Evolutionary conservation across 163 green algal genomes (phyloP), one percentile per base, ranked within the genome.

Genomic region (Chlamydomonas reinhardtii): DNA sequence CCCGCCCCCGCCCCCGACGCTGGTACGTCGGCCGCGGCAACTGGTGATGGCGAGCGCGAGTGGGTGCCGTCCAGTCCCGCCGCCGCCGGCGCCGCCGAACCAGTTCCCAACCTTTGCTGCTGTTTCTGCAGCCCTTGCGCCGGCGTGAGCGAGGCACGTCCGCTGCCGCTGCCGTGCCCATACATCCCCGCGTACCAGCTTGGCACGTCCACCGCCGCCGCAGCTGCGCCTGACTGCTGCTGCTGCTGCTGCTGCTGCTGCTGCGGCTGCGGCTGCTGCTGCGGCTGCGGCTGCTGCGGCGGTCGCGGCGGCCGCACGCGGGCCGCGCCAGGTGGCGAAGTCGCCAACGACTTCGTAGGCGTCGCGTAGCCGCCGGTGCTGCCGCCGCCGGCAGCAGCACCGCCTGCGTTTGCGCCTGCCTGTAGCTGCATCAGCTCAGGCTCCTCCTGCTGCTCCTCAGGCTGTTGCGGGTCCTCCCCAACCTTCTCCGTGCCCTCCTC

Each of bases 161-260:
- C 48, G 48, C 48, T 17, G 48, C 48, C 48, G 8, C 43, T 54
- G n/a, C 43, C 43, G 8, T 11, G 8, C 19, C 48, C 48, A 19
- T 56, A 56, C 48, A 56, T 56, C 48, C 48, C 48, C 14, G 78
- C 66, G 43, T 84, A 84, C 77, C 77, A 84, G 43, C 62, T 66
- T 62, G 76, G 76, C 27, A 83, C 75, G 25, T 82, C 75, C 22
- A 56, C 56, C 52, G 39, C 69, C 17, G 25, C 69, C 65, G 16
- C 16, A 4, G 65, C 16, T 2, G 9, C 65, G 39, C 39, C 8
- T 5, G 39, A n/a, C n/a, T 48, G 39, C 39, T 5, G 39, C 39
- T 48, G 39, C 5, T 5, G 5, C 39, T 8, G 5, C 39, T 48
- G 39, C 39, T 8, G 39, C 39, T n/a, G n/a, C n/a, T n/a, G n/a